Percentiles rank a stretch among this genome's conserved stretches.
Evolutionary conservation across 1,284 basidiomycete species (phyloP).

Genomic region (Microbotryum saponariae): DNA sequence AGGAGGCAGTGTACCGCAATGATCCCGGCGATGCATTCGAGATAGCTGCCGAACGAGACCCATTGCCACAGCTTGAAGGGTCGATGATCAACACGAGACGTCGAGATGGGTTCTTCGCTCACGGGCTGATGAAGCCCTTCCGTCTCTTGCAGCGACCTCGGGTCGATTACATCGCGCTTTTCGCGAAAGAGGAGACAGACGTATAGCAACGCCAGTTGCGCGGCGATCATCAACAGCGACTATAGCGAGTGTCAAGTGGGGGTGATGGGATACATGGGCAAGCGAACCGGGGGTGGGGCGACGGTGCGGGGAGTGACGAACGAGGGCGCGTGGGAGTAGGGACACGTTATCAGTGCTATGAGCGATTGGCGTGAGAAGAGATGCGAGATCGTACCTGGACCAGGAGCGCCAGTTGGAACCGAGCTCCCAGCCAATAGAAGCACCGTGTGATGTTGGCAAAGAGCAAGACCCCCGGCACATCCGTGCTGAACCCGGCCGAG

Average conservation of each 20-base stretch:
- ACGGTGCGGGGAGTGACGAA: too few relatives aligned
- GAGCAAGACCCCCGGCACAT: constrained; percentile 39
- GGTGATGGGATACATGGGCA: not conserved
- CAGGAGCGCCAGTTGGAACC: not conserved
- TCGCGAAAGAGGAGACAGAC: constrained; percentile 46
- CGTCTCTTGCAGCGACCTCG: not conserved
- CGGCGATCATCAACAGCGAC: constrained; percentile 42
- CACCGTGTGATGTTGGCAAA: constrained; percentile 44
- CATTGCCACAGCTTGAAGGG: constrained; percentile 48
- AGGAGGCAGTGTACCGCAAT: constrained; percentile 42
- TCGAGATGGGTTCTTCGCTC: not conserved
- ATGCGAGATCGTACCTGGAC: constrained; percentile 29
- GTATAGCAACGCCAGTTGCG: constrained; percentile 47
- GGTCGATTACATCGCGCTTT: not conserved
- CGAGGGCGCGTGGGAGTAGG: too few relatives aligned
- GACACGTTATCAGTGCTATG: constrained; percentile 37
- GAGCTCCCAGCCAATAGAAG: constrained; percentile 20
- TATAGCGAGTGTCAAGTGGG: constrained; percentile 21
- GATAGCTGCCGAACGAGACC: constrained; percentile 41
- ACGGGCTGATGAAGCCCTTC: not conserved
- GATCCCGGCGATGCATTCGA: constrained; percentile 46
- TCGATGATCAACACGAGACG: constrained; percentile 20
- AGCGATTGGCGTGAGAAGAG: constrained; percentile 48
- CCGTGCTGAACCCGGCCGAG: constrained; percentile 46
- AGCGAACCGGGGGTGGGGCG: not conserved